phyloP scores from a whole-genome alignment of 139 green algal genomes.

The Chlorella sorokiniana region DNA sequence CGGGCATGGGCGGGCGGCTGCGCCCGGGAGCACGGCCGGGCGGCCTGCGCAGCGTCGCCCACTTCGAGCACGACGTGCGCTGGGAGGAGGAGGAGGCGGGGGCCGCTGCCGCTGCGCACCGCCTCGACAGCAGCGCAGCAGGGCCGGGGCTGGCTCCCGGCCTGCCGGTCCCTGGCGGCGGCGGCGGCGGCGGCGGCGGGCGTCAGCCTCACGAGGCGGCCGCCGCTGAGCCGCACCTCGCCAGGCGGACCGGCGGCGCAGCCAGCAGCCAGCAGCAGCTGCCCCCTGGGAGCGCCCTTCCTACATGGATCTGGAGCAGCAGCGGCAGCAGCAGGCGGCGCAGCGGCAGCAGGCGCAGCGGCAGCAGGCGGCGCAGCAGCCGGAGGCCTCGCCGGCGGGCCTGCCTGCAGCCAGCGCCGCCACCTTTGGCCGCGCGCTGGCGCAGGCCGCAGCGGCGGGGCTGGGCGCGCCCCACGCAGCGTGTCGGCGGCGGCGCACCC shows the following conservation, averaged over 20 bases:
- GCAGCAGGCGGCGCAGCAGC: not conserved
- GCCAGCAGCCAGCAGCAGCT: not conserved
- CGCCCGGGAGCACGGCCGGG: no score
- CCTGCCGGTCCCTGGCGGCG: not conserved
- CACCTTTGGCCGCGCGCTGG: not conserved
- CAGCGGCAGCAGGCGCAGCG: constrained; percentile 13
- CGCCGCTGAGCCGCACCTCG: no score
- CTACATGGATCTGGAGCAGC: constrained; percentile 31
- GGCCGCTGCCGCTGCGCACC: not conserved
- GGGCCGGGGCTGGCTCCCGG: not conserved
- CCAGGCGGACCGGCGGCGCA: not conserved
- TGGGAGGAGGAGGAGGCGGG: not conserved
- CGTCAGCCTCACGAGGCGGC: no score
- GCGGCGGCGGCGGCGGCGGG: not conserved
- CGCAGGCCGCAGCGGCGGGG: constrained; percentile 5
- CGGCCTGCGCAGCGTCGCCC: no score
- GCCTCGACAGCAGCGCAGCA: not conserved
- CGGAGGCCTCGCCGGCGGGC: not conserved
- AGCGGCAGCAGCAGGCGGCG: constrained; percentile 20
- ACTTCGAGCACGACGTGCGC: constrained; percentile 12
- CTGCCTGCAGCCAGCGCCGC: no score
- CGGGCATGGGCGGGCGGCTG: not conserved
- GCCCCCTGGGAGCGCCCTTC: constrained; percentile 24
- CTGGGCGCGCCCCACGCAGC: not conserved
- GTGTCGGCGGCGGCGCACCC: not conserved